Base-by-base conservation (phyloP, 2,329 filamentous ascomycete species). In the Talaromyces rugulosus region DNA sequence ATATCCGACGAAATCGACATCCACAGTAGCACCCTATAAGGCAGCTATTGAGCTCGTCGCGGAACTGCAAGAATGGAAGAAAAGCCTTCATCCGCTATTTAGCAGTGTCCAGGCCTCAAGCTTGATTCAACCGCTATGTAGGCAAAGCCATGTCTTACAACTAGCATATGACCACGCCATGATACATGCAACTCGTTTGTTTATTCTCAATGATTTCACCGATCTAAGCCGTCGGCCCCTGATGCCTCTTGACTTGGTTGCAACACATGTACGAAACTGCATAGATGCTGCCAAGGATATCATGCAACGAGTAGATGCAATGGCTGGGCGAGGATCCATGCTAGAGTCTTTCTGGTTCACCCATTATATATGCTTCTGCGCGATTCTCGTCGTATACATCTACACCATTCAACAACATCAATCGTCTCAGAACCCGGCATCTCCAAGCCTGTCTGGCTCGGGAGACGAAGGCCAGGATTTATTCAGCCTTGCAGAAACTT, bases 331-430 rank as follows among this genome's bases (percentile, higher is more conserved):
- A 56, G 72, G 70, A 0, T 66, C 73, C 12, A 66, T 77, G 36
- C 72, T 76, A 12, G 73, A 75, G 55, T 76, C 75, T 7, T 77
- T 77, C 62, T 78, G 77, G 77, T 79, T 78, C 60, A 76, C 75
- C 0, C 77, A 79, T 59, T 78, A 78, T 56, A 74, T 77, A 8
- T 74, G 72, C 42, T 79, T 78, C 62, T 77, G 74, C 36, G 77
- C 77, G 27, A 74, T 78, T 30, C 69, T 76, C 7, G 76, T 77
- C 44, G 71, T 77, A 3, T 79, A 79, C 23, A 77, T 78, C 18
- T 73, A 77, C 63, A 75, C 75, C 11, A 79, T 79, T 51, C 77
- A 78, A 58, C 74, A 76, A 36, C 70, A 73, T 54, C 59, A 59
- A 28, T 56, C 59, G 27, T 61, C 55, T 11, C 70, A 69, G 28